Evolutionary conservation across 306 rosid genomes (phyloP), one percentile per base, ranked within the genome.

Genomic region (Inga oerstediana): DNA sequence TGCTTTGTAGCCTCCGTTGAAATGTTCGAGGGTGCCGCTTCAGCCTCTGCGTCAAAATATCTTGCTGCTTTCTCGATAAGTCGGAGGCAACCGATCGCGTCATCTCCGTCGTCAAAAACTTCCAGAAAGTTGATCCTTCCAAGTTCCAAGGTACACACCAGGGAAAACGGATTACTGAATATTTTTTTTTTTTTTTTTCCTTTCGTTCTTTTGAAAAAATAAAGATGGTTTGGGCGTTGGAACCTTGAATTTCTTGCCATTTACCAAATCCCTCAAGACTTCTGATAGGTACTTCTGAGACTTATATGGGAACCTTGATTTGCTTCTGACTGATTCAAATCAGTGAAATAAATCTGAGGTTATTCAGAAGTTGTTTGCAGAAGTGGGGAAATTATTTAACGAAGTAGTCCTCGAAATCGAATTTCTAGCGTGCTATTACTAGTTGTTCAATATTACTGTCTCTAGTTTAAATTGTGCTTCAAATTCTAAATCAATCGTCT

Each of bases 81-180:
- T 88, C 94, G 24, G 99, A 96, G 88, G 99, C 92, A 85, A 71
- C 97, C 46, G 99, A 96, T 86, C 98, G 98, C 61, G 93, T 96
- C 70, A 77, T 96, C 80, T 82, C 91, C 52, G 96, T 95, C 46
- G 97, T 96, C 83, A 96, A 96, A 89, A 96, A 90, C 78, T 93
- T 93, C 88, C 98, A 93, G 91, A 96, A 96, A 84, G 92, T 92
- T 39, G 97, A 93, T 61, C 97, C 99, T 24, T 86, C 94, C 62
- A 93, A 93, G 99, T 24, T 86, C 94, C 62, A 93, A 93, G 99
- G 98, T 95, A 59, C 22, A 4, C 3, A 24, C 32, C 11, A 20
- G 27, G 19, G 48, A 69, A 79, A 72, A 30, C 27, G 22, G 41
- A 59, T 7, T 16, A 51, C 20, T 52, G 15, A 49, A 62, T 46